A percentile compares a stretch with the other conserved stretches of the same genome.
Conservation (phyloP, 2,329 filamentous ascomycete species). For the Penicillium sp. region DNA sequence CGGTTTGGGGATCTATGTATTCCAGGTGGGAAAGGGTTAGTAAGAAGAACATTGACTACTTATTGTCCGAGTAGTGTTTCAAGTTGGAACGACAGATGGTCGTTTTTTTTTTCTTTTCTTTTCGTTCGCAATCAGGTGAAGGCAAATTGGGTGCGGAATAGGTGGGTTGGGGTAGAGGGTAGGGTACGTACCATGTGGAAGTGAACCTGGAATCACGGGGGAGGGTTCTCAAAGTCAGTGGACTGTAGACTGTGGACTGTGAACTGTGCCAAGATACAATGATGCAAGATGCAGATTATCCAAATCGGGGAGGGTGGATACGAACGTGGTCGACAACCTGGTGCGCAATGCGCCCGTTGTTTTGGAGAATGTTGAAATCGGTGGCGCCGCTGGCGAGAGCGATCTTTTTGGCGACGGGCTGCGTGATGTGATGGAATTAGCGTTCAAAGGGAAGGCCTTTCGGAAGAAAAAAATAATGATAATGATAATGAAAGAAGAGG, state of each 20-base stretch:
- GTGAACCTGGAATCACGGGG: conserved; percentile 57
- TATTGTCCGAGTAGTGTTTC: background rate
- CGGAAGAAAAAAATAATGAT: too few relatives aligned
- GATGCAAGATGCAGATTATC: too few relatives aligned
- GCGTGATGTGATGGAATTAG: background rate
- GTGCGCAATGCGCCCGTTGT: conserved; percentile 87
- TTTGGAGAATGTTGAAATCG: conserved; percentile 93
- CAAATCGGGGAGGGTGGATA: conserved; percentile 9
- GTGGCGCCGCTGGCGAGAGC: conserved; percentile 66
- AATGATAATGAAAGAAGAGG: too few relatives aligned
- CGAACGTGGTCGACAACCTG: conserved; percentile 87
- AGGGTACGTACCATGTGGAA: conserved; percentile 71
- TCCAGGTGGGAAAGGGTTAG: conserved; percentile 1
- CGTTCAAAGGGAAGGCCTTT: too few relatives aligned
- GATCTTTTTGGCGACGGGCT: conserved; percentile 82
- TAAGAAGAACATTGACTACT: too few relatives aligned
- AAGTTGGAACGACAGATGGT: too few relatives aligned
- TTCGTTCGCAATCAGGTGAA: too few relatives aligned
- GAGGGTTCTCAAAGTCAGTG: background rate
- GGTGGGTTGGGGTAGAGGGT: too few relatives aligned
- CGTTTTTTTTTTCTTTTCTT: too few relatives aligned
- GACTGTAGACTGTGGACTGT: too few relatives aligned
- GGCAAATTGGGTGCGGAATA: too few relatives aligned
- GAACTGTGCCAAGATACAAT: background rate
- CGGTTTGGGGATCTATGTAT: conserved; percentile 79